Percentiles rank a stretch among this genome's conserved stretches.
phyloP scores from a whole-genome alignment of 2,329 filamentous ascomycete species.

The Onygenales sp. region DNA sequence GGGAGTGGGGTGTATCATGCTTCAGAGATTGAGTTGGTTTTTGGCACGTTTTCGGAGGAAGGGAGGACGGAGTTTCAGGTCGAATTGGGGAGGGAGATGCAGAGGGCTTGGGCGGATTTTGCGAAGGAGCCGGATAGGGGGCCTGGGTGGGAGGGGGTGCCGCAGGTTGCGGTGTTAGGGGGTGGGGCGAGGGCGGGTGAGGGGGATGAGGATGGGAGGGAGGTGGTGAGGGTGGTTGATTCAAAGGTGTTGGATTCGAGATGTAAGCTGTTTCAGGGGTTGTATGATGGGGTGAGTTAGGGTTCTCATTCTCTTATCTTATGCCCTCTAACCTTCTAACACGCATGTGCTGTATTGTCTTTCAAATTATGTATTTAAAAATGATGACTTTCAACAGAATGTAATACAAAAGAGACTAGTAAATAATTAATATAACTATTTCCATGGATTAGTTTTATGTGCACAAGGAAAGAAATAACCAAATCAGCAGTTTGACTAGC shows the following conservation, averaged over 20 bases:
- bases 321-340: too few relatives aligned
- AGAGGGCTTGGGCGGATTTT: slow-evolving; percentile 19
- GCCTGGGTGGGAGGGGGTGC: slow-evolving; percentile 14
- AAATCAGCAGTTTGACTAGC: too few relatives aligned
- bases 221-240: slow-evolving; percentile 4
- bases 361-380: too few relatives aligned
- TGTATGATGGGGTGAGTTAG: not conserved
- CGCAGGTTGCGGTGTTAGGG: slow-evolving; percentile 11
- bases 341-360: too few relatives aligned
- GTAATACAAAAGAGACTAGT: too few relatives aligned
- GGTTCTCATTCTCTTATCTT: too few relatives aligned
- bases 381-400: too few relatives aligned
- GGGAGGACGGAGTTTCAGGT: slow-evolving; percentile 13
- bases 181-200: slow-evolving; percentile 8
- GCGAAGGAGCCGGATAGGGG: slow-evolving; percentile 17
- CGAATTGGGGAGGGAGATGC: slow-evolving; percentile 15
- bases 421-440: too few relatives aligned
- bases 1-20: slow-evolving; percentile 24
- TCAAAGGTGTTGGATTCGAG: not conserved
- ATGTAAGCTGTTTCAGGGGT: not conserved
- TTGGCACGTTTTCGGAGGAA: slow-evolving; percentile 18
- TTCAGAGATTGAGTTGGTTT: slow-evolving; percentile 23
- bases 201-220: slow-evolving; percentile 4
- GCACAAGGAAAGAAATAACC: too few relatives aligned
- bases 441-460: too few relatives aligned